Percentiles rank a stretch among this genome's conserved stretches.
Conservation (phyloP, 2,329 filamentous ascomycete genomes). For the Fusarium setosum region DNA sequence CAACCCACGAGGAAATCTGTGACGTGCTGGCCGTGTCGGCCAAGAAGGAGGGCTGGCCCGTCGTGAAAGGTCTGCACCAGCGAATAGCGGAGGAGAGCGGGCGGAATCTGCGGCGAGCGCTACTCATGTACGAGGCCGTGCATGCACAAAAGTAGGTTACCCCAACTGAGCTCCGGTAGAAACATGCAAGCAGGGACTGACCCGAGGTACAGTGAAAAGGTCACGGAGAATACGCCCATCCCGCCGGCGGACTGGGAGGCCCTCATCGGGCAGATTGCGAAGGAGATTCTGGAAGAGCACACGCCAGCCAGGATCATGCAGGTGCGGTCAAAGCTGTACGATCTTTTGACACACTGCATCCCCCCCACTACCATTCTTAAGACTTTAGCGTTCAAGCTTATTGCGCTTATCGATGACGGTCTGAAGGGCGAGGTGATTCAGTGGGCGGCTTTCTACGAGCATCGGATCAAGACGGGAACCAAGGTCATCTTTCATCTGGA, state of each 20-base stretch:
- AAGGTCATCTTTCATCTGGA: constrained; percentile 99
- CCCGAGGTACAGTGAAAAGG: constrained; percentile 76
- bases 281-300: constrained; percentile 92
- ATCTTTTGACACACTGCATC: constrained; percentile 96
- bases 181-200: constrained; percentile 42
- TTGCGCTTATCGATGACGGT: constrained; percentile 86
- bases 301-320: constrained; percentile 89
- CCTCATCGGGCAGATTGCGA: constrained; percentile 87
- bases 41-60: constrained; percentile 86
- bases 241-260: constrained; percentile 98
- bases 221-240: constrained; percentile 87
- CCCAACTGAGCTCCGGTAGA: neutral
- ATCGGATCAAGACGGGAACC: constrained; percentile 88
- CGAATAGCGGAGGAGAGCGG: constrained; percentile 92
- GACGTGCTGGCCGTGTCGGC: constrained; percentile 76
- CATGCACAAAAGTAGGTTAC: constrained; percentile 90
- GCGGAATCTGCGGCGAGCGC: constrained; percentile 86
- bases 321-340: constrained; percentile 94
- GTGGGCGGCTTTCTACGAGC: constrained; percentile 98
- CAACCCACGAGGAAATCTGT: constrained; percentile 86
- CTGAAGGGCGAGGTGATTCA: constrained; percentile 93
- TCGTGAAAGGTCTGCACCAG: constrained; percentile 79
- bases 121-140: constrained; percentile 97
- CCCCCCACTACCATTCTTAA: constrained; percentile 94
- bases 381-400: constrained; percentile 92